Base-by-base conservation (phyloP, 1,139 yeast genomes). In the Pichia sp. region DNA sequence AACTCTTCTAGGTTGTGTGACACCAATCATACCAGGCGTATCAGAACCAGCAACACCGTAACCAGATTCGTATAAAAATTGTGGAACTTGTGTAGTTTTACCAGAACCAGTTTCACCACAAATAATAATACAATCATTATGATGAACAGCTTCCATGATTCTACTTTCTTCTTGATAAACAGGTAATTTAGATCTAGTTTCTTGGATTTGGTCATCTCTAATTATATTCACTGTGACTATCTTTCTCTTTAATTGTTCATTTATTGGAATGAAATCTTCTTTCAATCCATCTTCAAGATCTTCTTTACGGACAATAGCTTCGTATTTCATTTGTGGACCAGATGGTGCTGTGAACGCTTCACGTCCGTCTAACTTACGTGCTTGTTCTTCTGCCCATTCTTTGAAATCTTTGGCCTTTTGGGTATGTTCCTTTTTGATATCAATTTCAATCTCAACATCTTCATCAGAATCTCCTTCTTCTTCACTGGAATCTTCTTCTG, bases 1-100 rank as follows among this genome's bases (percentile, higher is more conserved):
- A 49, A 93, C 99, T 69, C 99, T 79, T 71, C 99, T 80, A 0
- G 99, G 99, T 67, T 93, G 99, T 0, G 99, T 93, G 24, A 94
- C 75, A 48, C 97, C 99, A 60, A 93, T 88, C 86, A 91, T 83
- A 1, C 97, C 98, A 0, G 96, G 93, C 31, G 79, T 81, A 11
- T 79, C 82, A 21, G 89, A 79, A 1, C 74, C 74, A 4, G 71
- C 63, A 48, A 73, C 71, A 14, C 96, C 96, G 64, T 83, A 90
- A 1, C 97, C 97, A 0, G 96, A 82, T 66, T 91, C 98, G 61
- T 81, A 86, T 42, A 91, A 66, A 61, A 83, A 82, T 62, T 83
- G 89, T 4, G 90, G 87, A 24, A 84, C 84, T 67, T 85, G 90
- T 1, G 93, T 83, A 7, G 91, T 81, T 63, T 84, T 83, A 71